These are phyloP conservation scores for Lentinula guzmanii DNA, from an alignment of 768 basidiomycete species.

Conservation along the genomic window DNA sequence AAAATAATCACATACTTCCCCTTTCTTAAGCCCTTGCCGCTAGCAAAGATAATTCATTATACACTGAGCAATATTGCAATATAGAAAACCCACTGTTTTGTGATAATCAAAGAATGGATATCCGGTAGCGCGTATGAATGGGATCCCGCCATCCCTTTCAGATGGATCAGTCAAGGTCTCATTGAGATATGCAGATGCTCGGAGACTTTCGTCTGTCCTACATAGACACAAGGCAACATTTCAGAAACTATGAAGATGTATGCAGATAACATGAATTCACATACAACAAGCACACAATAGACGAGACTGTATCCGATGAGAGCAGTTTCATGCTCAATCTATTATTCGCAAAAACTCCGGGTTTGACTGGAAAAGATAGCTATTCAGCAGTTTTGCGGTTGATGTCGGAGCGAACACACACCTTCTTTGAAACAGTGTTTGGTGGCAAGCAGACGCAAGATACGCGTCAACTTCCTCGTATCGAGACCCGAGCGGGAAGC, in stretches of 20 bases:
- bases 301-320: conserved; percentile 23
- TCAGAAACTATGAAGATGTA: neutral
- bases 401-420: conserved; percentile 17
- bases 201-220: conserved; percentile 15
- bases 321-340: conserved; percentile 28
- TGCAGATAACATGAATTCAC: neutral
- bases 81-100: conserved; percentile 1
- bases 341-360: conserved; percentile 35
- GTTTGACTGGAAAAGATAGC: conserved; percentile 17
- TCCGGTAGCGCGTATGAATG: conserved; percentile 14
- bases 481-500: conserved; percentile 23
- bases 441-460: conserved; percentile 32
- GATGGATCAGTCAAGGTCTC: conserved; percentile 28
- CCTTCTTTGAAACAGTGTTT: conserved; percentile 36
- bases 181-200: conserved; percentile 20
- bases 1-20: conserved; percentile 2
- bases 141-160: conserved; percentile 1
- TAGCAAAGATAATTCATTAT: neutral
- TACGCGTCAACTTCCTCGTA: conserved; percentile 27
- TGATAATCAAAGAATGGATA: conserved; percentile 13
- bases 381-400: neutral
- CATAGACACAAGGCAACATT: neutral
- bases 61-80: neutral
- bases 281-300: conserved; percentile 20
- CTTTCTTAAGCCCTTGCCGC: conserved; percentile 12